These are phyloP conservation scores for Xanthoparmelia taractica DNA, from an alignment of 495 filamentous ascomycete genomes.

Conservation along the genomic window DNA sequence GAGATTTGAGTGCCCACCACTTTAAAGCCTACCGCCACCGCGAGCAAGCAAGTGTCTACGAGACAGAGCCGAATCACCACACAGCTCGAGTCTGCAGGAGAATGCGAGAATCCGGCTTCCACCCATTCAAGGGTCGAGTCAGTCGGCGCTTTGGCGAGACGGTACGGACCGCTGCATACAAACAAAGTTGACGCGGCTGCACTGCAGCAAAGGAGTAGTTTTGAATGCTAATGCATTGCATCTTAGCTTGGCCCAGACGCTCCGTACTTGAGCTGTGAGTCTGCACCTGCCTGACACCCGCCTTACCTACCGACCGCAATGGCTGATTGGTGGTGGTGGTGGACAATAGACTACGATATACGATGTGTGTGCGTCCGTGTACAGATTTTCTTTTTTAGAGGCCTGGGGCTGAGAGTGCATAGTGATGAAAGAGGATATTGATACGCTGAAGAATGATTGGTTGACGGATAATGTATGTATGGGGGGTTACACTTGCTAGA, in stretches of 20 bases:
- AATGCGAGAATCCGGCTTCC: slow-evolving; percentile 29
- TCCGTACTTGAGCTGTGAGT: slow-evolving; percentile 65
- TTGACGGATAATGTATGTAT: slow-evolving; percentile 95
- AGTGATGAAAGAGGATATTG: slow-evolving; percentile 82
- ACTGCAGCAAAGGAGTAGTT: no score
- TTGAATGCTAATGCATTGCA: no score
- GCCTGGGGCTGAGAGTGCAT: slow-evolving; percentile 15
- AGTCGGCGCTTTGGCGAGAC: slow-evolving; percentile 37
- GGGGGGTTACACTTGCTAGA: slow-evolving; percentile 24
- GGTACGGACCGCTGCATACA: slow-evolving; percentile 22
- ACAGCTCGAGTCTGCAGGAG: not conserved
- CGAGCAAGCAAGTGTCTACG: not conserved
- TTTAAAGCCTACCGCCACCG: not conserved
- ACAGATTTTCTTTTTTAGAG: slow-evolving; percentile 4
- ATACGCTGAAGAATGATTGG: slow-evolving; percentile 86
- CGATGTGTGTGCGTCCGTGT: slow-evolving; percentile 50
- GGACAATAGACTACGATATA: slow-evolving; percentile 63
- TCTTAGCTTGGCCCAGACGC: slow-evolving; percentile 59
- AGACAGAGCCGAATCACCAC: not conserved
- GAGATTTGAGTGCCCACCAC: not conserved
- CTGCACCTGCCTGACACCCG: not conserved
- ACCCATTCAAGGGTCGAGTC: slow-evolving; percentile 37
- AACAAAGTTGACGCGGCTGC: no score
- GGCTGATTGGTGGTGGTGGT: not conserved
- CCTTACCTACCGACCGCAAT: not conserved